Percentiles rank a stretch among this genome's conserved stretches.
These are phyloP conservation scores for Thielaviopsis musarum DNA, from an alignment of 2,329 filamentous ascomycete genomes.

Conservation along the genomic window DNA sequence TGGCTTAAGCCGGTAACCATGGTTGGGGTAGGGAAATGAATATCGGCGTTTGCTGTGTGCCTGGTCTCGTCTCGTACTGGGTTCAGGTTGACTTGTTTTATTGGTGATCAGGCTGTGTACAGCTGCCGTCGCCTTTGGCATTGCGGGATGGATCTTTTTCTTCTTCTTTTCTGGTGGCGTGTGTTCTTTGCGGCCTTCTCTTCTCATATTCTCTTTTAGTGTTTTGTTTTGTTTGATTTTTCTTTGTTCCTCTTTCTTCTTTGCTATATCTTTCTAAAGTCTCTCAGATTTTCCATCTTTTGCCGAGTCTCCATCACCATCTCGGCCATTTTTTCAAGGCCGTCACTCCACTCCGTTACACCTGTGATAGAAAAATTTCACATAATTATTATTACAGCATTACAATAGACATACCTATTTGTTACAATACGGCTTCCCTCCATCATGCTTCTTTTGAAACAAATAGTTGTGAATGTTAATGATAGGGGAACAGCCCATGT, in stretches of 20 bases:
- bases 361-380: neutral
- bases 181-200: constrained; percentile 6
- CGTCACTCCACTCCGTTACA: no score
- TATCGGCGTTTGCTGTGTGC: neutral
- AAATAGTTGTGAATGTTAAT: no score
- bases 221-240: neutral
- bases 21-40: neutral
- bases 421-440: no score
- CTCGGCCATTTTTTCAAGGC: neutral
- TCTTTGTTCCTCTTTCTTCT: neutral
- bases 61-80: neutral
- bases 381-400: neutral
- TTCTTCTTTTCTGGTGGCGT: constrained; percentile 8
- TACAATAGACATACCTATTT: no score
- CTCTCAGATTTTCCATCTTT: neutral
- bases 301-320: neutral
- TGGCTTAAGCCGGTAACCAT: neutral
- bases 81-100: neutral
- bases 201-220: constrained; percentile 4
- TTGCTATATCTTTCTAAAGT: neutral
- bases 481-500: no score
- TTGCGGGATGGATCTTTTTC: neutral
- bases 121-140: neutral
- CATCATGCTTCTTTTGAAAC: no score
- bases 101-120: neutral